Conservation (phyloP, 768 basidiomycete genomes). For the Russula abietina region DNA sequence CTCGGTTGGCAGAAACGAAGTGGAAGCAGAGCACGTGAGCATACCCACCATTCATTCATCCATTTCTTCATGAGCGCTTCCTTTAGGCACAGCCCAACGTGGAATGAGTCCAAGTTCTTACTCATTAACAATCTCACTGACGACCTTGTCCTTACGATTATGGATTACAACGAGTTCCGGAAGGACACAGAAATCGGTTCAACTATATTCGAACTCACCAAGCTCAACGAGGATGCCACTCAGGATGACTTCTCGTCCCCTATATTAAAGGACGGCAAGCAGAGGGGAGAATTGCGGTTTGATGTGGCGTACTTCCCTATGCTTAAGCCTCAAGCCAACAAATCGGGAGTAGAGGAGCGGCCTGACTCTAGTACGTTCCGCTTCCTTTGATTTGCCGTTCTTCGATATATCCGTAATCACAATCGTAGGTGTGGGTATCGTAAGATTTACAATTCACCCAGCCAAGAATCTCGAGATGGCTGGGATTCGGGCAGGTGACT, state of each 20-base stretch:
- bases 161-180: conserved; percentile 88
- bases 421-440: conserved; percentile 67
- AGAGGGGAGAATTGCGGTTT: conserved; percentile 72
- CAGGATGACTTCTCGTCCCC: conserved; percentile 60
- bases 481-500: conserved; percentile 62
- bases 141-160: conserved; percentile 60
- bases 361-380: conserved; percentile 67
- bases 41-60: not conserved
- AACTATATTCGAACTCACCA: conserved; percentile 69
- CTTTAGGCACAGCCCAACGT: conserved; percentile 77
- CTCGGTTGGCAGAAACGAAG: conserved; percentile 75
- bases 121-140: conserved; percentile 81
- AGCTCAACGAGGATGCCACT: conserved; percentile 70
- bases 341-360: conserved; percentile 61
- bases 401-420: conserved; percentile 19
- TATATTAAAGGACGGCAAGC: conserved; percentile 83
- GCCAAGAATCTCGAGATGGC: conserved; percentile 86
- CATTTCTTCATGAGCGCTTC: conserved; percentile 6
- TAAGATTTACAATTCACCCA: conserved; percentile 90
- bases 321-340: conserved; percentile 52
- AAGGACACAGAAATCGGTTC: conserved; percentile 71
- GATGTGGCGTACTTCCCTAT: conserved; percentile 86
- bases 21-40: conserved; percentile 69
- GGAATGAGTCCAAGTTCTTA: conserved; percentile 90
- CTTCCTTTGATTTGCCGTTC: not conserved